Conservation (phyloP, 1,139 yeast genomes). For the Yamadazyma friedrichii region DNA sequence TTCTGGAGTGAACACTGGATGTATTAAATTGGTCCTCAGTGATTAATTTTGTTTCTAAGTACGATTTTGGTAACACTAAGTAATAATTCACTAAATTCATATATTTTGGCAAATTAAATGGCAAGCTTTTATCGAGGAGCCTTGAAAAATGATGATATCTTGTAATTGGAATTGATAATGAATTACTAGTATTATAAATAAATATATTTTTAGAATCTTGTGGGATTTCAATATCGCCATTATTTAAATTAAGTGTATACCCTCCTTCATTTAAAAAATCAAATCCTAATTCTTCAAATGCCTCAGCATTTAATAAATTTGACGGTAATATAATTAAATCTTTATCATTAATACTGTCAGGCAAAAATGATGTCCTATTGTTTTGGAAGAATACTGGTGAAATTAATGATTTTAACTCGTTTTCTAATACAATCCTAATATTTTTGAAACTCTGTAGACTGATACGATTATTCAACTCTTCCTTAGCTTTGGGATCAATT, state of each 20-base stretch:
- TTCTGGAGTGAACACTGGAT: slow-evolving; percentile 18
- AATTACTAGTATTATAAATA: slow-evolving; percentile 30
- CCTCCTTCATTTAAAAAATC: slow-evolving; percentile 17
- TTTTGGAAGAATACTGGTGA: slow-evolving; percentile 6
- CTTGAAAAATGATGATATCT: slow-evolving; percentile 17
- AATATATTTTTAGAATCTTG: slow-evolving; percentile 30
- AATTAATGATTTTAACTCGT: slow-evolving; percentile 15
- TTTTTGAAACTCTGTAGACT: slow-evolving; percentile 13
- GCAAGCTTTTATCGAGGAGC: slow-evolving; percentile 24
- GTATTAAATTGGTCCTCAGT: slow-evolving; percentile 5
- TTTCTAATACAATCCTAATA: slow-evolving; percentile 13
- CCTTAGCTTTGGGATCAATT: slow-evolving; percentile 3
- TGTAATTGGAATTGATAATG: slow-evolving; percentile 11
- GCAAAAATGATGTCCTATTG: neutral
- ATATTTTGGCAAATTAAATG: slow-evolving; percentile 34
- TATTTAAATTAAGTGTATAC: slow-evolving; percentile 9
- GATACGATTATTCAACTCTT: slow-evolving; percentile 4
- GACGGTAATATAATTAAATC: slow-evolving; percentile 23
- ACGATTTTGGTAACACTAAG: slow-evolving; percentile 29
- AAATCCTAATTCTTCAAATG: slow-evolving; percentile 22
- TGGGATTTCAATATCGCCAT: slow-evolving; percentile 19
- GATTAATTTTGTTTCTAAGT: slow-evolving; percentile 10
- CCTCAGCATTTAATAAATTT: slow-evolving; percentile 19
- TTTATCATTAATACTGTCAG: neutral
- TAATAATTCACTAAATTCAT: slow-evolving; percentile 30